Percentiles rank a stretch among this genome's conserved stretches.
Conservation (phyloP, 2,329 filamentous ascomycete species). For the Metarhizium sp. region DNA sequence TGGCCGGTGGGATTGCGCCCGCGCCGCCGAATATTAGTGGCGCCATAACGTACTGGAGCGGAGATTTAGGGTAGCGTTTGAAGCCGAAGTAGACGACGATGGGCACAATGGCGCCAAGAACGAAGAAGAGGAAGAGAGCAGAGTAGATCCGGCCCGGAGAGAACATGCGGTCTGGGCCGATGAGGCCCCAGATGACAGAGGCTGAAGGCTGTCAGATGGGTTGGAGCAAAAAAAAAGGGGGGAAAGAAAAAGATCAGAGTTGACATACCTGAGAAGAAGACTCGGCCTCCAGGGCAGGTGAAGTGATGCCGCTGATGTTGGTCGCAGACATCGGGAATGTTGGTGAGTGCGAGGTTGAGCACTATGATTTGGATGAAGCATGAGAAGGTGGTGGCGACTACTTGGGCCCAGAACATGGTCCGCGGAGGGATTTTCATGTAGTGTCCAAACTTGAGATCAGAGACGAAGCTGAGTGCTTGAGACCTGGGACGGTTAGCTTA, state of each 20-base stretch:
- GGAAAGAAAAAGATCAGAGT: background rate
- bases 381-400: conserved; percentile 56
- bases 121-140: conserved; percentile 50
- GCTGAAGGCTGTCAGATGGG: conserved; percentile 23
- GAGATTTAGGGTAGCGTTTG: conserved; percentile 41
- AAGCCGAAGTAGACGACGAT: conserved; percentile 40
- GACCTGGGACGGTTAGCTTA: conserved; percentile 25
- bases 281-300: conserved; percentile 52
- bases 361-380: conserved; percentile 58
- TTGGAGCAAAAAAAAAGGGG: background rate
- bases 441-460: conserved; percentile 61
- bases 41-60: conserved; percentile 45
- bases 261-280: conserved; percentile 50
- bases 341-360: conserved; percentile 49
- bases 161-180: conserved; percentile 56
- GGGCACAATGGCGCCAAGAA: conserved; percentile 43
- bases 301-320: conserved; percentile 47
- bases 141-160: conserved; percentile 53
- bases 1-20: conserved; percentile 52
- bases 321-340: conserved; percentile 57
- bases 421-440: conserved; percentile 64
- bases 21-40: conserved; percentile 51
- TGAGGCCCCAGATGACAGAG: conserved; percentile 59
- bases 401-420: conserved; percentile 57
- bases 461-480: conserved; percentile 54